Evolutionary conservation across 768 basidiomycete genomes (phyloP).

Genomic region (Podaxis mareebaensis): DNA sequence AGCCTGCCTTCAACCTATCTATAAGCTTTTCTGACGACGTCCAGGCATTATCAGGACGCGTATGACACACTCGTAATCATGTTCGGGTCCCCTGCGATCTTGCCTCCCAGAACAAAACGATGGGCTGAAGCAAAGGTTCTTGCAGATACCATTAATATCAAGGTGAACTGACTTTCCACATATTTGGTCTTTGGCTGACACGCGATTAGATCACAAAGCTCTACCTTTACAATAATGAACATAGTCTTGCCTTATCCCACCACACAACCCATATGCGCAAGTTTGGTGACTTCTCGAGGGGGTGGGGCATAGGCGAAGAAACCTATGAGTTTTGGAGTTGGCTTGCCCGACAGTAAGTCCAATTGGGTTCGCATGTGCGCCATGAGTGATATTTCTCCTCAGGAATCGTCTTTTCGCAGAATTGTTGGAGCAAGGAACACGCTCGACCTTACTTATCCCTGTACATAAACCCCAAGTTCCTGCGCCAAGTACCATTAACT

Average conservation of each 20-base stretch:
- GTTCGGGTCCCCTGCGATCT: slow-evolving; percentile 84
- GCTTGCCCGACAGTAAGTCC: slow-evolving; percentile 84
- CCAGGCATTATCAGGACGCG: slow-evolving; percentile 92
- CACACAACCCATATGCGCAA: slow-evolving; percentile 84
- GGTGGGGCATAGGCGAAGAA: slow-evolving; percentile 96
- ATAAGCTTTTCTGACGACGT: slow-evolving; percentile 16
- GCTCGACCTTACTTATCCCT: slow-evolving; percentile 63
- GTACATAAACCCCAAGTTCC: slow-evolving; percentile 47
- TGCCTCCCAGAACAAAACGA: slow-evolving; percentile 91
- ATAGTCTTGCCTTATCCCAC: slow-evolving; percentile 75
- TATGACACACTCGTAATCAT: slow-evolving; percentile 82
- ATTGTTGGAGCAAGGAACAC: slow-evolving; percentile 80
- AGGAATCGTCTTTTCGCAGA: slow-evolving; percentile 92
- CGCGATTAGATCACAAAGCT: slow-evolving; percentile 76
- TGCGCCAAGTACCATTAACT: slow-evolving; percentile 22
- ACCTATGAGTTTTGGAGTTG: slow-evolving; percentile 99
- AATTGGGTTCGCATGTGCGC: not conserved
- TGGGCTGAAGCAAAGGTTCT: slow-evolving; percentile 99
- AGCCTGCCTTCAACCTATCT: slow-evolving; percentile 28
- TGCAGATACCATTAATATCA: slow-evolving; percentile 90
- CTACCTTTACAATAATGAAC: slow-evolving; percentile 89
- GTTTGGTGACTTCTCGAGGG: slow-evolving; percentile 83
- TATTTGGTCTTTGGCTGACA: not conserved
- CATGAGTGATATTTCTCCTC: not conserved
- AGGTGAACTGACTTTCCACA: slow-evolving; percentile 44